Evolutionary conservation across 1,284 basidiomycete genomes (phyloP).

Genomic region (Rugosomyces carneus): DNA sequence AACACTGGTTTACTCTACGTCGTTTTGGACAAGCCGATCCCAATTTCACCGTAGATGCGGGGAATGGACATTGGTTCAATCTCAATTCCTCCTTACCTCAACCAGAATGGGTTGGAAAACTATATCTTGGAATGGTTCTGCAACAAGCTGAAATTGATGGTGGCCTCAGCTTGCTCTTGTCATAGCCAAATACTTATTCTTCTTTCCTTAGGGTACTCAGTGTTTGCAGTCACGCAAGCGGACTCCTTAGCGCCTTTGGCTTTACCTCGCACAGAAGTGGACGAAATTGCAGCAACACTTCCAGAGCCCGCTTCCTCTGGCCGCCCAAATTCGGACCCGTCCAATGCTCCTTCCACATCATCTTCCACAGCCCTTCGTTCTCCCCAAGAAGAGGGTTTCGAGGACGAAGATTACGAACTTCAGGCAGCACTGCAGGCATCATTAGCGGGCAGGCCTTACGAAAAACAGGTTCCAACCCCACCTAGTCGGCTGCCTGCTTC

Average conservation of each 20-base stretch:
- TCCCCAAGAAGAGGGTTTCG: conserved; percentile 38
- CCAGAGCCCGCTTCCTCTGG: conserved; percentile 40
- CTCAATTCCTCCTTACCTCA: conserved; percentile 71
- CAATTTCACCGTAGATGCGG: conserved; percentile 38
- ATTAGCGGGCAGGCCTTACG: conserved; percentile 26
- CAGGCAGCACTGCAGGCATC: conserved; percentile 84
- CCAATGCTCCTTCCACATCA: conserved; percentile 4
- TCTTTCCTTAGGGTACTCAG: conserved; percentile 69
- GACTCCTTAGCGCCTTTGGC: conserved; percentile 41
- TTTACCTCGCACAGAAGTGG: conserved; percentile 60
- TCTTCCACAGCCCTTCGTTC: conserved; percentile 10
- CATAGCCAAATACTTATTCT: neutral
- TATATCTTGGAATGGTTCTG: conserved; percentile 81
- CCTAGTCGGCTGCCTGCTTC: conserved; percentile 15
- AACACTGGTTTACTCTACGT: conserved; percentile 88
- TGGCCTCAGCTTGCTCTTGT: conserved; percentile 22
- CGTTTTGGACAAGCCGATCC: conserved; percentile 61
- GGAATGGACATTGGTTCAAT: conserved; percentile 81
- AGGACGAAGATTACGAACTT: conserved; percentile 83
- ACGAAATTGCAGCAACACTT: conserved; percentile 55
- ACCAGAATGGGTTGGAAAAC: conserved; percentile 81
- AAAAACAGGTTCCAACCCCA: neutral
- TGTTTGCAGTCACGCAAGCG: conserved; percentile 69
- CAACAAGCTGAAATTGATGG: conserved; percentile 84
- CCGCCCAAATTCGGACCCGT: conserved; percentile 14